Evolutionary conservation across 2,329 filamentous ascomycete genomes (phyloP), one percentile per base, ranked within the genome.

Genomic region (Fusarium nurragi): DNA sequence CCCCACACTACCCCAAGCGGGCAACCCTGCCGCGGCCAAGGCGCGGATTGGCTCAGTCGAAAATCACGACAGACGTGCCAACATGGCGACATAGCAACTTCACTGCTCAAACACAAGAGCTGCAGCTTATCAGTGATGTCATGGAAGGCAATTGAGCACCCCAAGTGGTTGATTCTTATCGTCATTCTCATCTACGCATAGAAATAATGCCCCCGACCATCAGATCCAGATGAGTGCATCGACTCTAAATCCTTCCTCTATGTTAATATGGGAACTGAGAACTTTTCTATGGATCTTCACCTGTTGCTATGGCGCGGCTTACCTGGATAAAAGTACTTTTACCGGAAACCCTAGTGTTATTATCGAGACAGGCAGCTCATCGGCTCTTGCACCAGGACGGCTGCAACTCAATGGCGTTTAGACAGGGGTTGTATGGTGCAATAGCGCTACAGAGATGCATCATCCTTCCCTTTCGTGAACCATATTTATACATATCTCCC

Each of bases 391-490:
- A 34, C 32, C 16, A 38, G 16, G 38, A 37, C 45, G 37, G 22
- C 49, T 60, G 49, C 40, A 43, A 61, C 57, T 21, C 43, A 18
- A 5, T 16, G 47, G 32, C n/a, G 37, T 16, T 36, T 2, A 6
- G 23, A 38, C 62, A 62, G 44, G 62, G 63, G 25, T 51, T 11
- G 9, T 21, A 64, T 67, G 63, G 59, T 54, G 63, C 57, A 45
- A 66, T 66, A 40, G 4, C 14, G 19, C 6, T 19, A 40, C 5
- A 5, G 6, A 9, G 7, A 51, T 21, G 25, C 58, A 54, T 30
- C 54, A 66, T 54, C n/a, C 5, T 2, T 2, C 9, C 12, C 14
- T 19, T 11, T 7, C 4, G 4, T 34, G 16, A 11, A 25, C 0
- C 10, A 18, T 53, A 38, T 28, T 34, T 49, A 39, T 6, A 3